Percentiles rank a stretch among this genome's conserved stretches.
These are phyloP conservation scores for Kwoniella heveanensis DNA, from an alignment of 768 basidiomycete genomes.

Conservation along the genomic window DNA sequence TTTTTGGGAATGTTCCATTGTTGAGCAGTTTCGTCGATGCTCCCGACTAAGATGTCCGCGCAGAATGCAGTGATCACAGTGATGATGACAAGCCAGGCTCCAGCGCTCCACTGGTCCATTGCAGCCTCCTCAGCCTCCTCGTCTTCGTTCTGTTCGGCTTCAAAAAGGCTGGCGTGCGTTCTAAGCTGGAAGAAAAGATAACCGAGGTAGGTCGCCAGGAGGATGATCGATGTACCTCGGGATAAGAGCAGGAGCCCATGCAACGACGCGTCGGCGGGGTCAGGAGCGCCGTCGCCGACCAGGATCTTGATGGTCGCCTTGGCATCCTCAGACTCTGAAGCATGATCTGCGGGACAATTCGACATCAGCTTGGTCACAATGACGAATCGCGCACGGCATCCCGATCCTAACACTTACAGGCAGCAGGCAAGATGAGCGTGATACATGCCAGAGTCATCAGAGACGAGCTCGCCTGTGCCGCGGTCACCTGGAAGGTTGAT, in stretches of 20 bases:
- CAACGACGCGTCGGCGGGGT: conserved; percentile 47
- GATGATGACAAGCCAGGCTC: conserved; percentile 65
- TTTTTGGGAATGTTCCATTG: conserved; percentile 68
- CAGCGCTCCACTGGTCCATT: conserved; percentile 75
- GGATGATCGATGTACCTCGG: conserved; percentile 74
- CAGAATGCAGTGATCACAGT: conserved; percentile 85
- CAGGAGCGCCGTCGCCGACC: conserved; percentile 36
- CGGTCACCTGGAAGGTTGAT: conserved; percentile 76
- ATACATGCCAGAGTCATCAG: conserved; percentile 85
- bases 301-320: conserved; percentile 23
- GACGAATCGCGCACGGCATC: too few species aligned
- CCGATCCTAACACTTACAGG: conserved; percentile 62
- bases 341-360: conserved; percentile 36
- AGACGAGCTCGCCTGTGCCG: conserved; percentile 72
- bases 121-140: conserved; percentile 59
- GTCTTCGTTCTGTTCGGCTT: conserved; percentile 58
- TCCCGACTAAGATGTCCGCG: conserved; percentile 82
- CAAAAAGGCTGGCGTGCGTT: conserved; percentile 70
- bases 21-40: conserved; percentile 85
- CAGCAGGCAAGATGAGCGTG: conserved; percentile 88
- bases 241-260: conserved; percentile 72
- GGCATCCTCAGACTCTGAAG: conserved; percentile 35
- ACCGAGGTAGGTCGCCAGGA: conserved; percentile 69
- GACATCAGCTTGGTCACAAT: neutral
- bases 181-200: conserved; percentile 64